These are phyloP conservation scores for Dictyostelium purpureum DNA, from an alignment of 78 protist species.

Conservation along the genomic window DNA sequence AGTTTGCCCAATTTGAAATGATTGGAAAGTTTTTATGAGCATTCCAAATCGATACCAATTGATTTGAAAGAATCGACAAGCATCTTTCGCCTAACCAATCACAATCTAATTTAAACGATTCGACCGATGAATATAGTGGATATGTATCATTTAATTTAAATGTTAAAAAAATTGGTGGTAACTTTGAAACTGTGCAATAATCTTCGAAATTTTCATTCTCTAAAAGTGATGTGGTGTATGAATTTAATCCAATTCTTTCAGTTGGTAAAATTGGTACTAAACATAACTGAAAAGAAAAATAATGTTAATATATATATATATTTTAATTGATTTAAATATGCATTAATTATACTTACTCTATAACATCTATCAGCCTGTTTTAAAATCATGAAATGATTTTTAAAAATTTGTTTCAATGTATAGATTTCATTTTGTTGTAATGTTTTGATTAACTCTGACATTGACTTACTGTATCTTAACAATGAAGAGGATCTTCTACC, in stretches of 20 bases:
- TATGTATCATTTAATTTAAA: conserved; percentile 16
- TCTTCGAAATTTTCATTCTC: conserved; percentile 18
- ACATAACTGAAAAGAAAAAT: background rate
- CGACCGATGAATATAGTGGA: background rate
- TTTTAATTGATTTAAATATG: background rate
- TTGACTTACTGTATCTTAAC: background rate
- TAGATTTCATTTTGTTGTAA: conserved; percentile 12
- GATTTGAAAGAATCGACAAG: background rate
- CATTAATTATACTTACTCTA: background rate
- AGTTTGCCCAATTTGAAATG: conserved; percentile 7
- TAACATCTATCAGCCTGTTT: background rate
- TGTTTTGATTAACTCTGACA: background rate
- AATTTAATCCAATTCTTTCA: background rate
- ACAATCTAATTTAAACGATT: background rate
- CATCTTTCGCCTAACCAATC: background rate
- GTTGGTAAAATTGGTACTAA: background rate
- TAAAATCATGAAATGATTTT: background rate
- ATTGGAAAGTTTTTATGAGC: background rate
- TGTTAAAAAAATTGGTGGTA: conserved; percentile 20
- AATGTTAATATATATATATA: background rate
- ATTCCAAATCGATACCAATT: background rate
- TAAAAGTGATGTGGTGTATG: background rate
- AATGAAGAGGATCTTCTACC: background rate
- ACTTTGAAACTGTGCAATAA: conserved; percentile 13
- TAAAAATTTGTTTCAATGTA: conserved; percentile 5